phyloP scores from a whole-genome alignment of 495 filamentous ascomycete genomes.

The Lichina pygmaea region DNA sequence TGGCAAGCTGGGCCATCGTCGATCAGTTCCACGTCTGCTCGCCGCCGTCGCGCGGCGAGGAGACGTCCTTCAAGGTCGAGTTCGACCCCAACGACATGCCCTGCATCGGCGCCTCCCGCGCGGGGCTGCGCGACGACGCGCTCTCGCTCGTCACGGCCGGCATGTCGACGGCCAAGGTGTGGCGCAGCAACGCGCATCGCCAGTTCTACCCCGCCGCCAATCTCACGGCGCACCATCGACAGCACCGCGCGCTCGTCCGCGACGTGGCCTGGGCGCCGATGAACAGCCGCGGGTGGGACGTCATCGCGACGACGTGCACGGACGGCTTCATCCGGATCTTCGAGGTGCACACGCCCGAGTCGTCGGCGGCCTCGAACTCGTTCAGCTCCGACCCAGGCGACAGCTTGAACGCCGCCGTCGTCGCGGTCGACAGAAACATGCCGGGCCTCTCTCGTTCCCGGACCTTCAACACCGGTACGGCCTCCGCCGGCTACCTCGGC shows the following conservation, averaged over 20 bases:
- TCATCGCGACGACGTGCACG: constrained; percentile 76
- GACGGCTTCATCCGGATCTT: constrained; percentile 76
- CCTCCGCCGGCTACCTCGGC: too few relatives aligned
- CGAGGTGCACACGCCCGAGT: constrained; percentile 35
- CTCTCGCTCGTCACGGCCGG: constrained; percentile 58
- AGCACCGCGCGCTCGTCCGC: constrained; percentile 43
- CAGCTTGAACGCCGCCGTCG: constrained; percentile 4
- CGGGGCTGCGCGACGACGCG: constrained; percentile 46
- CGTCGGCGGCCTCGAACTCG: constrained; percentile 10
- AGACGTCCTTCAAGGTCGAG: constrained; percentile 58
- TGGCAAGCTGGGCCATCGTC: constrained; percentile 46
- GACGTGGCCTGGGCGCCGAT: constrained; percentile 85
- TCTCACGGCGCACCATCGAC: constrained; percentile 12
- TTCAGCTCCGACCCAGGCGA: neutral
- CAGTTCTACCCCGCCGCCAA: constrained; percentile 60
- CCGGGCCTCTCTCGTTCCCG: neutral
- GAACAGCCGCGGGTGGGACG: constrained; percentile 61
- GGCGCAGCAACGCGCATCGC: constrained; percentile 34
- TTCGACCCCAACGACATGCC: constrained; percentile 68
- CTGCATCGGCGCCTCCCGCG: constrained; percentile 45
- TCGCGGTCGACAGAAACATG: constrained; percentile 2
- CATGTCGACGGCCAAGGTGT: constrained; percentile 57
- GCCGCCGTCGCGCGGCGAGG: constrained; percentile 39
- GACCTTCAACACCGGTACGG: too few relatives aligned
- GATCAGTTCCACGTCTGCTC: constrained; percentile 40